phyloP scores from a whole-genome alignment of 2,329 filamentous ascomycete genomes.

The Microsporum audouinii region DNA sequence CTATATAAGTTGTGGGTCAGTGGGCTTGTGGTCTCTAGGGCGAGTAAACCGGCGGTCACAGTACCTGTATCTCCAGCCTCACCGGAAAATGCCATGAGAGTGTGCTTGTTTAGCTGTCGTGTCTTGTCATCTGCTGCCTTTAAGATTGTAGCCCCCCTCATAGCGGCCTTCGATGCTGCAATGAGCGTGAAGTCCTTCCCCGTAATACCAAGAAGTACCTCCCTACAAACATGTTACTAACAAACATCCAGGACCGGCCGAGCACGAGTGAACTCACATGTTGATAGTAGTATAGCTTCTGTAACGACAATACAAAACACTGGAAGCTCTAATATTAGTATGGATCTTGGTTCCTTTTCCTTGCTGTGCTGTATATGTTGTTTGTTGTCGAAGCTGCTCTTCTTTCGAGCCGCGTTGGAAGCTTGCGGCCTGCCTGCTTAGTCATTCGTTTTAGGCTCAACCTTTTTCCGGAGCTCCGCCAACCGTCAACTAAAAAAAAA shows the following conservation, averaged over 20 bases:
- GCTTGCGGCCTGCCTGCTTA: constrained; percentile 29
- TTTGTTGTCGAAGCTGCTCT: neutral
- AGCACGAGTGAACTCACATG: neutral
- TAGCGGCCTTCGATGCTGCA: constrained; percentile 92
- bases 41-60: neutral
- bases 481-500: constrained; percentile 9
- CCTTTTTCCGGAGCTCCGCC: constrained; percentile 17
- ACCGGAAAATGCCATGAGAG: constrained; percentile 86
- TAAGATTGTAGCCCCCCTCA: constrained; percentile 92
- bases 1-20: constrained; percentile 36
- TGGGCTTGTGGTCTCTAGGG: neutral
- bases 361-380: neutral
- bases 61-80: constrained; percentile 89
- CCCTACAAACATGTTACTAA: constrained; percentile 46
- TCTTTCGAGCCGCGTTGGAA: constrained; percentile 24
- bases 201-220: constrained; percentile 94
- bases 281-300: neutral
- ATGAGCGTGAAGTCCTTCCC: constrained; percentile 99
- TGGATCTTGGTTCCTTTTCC: neutral
- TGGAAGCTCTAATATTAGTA: neutral
- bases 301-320: neutral
- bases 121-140: constrained; percentile 97
- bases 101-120: constrained; percentile 80
- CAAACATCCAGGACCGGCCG: neutral
- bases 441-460: constrained; percentile 18